phyloP scores from a whole-genome alignment of 2,329 filamentous ascomycete genomes.

The Nectriaceae sp. region DNA sequence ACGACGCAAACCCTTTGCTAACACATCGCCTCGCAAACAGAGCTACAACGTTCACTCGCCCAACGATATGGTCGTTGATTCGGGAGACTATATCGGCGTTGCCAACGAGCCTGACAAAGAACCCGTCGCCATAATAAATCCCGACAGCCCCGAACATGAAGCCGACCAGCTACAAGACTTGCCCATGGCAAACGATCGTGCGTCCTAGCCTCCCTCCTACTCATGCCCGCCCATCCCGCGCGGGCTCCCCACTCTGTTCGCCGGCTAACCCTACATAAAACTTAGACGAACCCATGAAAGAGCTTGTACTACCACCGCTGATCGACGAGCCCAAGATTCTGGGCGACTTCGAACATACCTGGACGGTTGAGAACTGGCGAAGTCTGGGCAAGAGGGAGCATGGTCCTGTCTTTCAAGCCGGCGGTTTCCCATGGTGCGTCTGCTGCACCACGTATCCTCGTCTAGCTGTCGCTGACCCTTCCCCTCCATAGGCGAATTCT shows the following conservation, averaged over 20 bases:
- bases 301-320: conserved; percentile 72
- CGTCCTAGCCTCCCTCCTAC: conserved; percentile 27
- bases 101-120: conserved; percentile 52
- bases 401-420: conserved; percentile 84
- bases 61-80: conserved; percentile 58
- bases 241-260: not conserved
- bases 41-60: conserved; percentile 57
- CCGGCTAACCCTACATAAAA: conserved; percentile 20
- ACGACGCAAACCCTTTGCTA: conserved; percentile 23
- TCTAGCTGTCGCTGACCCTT: conserved; percentile 19
- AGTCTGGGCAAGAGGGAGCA: conserved; percentile 77
- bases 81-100: conserved; percentile 55
- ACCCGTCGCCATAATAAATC: conserved; percentile 55
- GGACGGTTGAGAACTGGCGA: conserved; percentile 86
- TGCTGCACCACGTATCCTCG: conserved; percentile 1
- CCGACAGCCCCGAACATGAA: conserved; percentile 53
- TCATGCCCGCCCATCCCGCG: too few species aligned
- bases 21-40: conserved; percentile 34
- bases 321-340: conserved; percentile 77
- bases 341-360: conserved; percentile 76
- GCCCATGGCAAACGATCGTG: conserved; percentile 56
- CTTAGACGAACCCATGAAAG: conserved; percentile 81
- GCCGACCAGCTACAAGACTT: conserved; percentile 49
- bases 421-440: conserved; percentile 80
- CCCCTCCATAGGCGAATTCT: conserved; percentile 72